Evolutionary conservation across 805 yeast genomes (phyloP).

Genomic region (Candida anglica): DNA sequence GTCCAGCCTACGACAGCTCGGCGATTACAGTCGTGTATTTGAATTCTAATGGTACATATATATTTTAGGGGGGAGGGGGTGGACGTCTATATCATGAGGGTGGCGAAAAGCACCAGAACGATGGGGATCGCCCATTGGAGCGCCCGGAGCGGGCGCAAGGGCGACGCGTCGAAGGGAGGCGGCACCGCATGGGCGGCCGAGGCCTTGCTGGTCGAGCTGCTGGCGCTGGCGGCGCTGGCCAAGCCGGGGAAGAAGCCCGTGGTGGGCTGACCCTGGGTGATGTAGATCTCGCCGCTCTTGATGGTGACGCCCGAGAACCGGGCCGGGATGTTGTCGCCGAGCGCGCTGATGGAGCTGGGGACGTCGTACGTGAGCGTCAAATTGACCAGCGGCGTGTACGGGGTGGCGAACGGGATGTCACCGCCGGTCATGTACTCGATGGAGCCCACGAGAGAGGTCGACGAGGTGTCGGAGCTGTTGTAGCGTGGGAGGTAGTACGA

Average conservation of each 20-base stretch:
- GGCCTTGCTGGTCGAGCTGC: background rate
- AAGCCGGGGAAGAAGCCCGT: slow-evolving; percentile 6
- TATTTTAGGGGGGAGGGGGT: too few species aligned
- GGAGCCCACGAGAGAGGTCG: slow-evolving; percentile 9
- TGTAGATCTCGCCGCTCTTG: slow-evolving; percentile 23
- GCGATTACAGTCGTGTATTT: too few species aligned
- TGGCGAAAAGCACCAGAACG: too few species aligned
- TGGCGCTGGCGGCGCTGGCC: slow-evolving; percentile 1
- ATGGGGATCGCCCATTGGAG: too few species aligned
- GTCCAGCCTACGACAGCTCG: too few species aligned
- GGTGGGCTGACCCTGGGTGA: slow-evolving; percentile 13
- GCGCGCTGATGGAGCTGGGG: background rate
- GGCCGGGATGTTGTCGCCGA: slow-evolving; percentile 17
- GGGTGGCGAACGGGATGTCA: slow-evolving; percentile 49
- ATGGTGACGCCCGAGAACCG: slow-evolving; percentile 22
- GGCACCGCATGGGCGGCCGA: background rate
- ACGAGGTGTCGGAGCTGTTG: slow-evolving; percentile 1
- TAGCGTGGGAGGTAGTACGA: slow-evolving; percentile 1
- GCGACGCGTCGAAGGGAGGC: too few species aligned
- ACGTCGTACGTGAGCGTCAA: slow-evolving; percentile 8
- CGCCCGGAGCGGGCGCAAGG: background rate
- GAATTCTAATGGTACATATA: too few species aligned
- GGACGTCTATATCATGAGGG: too few species aligned
- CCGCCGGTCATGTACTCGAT: slow-evolving; percentile 35
- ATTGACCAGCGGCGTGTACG: background rate